Percentiles rank a stretch among this genome's conserved stretches.
Conservation (phyloP, 2,329 filamentous ascomycete species). For the Meredithiella fracta region DNA sequence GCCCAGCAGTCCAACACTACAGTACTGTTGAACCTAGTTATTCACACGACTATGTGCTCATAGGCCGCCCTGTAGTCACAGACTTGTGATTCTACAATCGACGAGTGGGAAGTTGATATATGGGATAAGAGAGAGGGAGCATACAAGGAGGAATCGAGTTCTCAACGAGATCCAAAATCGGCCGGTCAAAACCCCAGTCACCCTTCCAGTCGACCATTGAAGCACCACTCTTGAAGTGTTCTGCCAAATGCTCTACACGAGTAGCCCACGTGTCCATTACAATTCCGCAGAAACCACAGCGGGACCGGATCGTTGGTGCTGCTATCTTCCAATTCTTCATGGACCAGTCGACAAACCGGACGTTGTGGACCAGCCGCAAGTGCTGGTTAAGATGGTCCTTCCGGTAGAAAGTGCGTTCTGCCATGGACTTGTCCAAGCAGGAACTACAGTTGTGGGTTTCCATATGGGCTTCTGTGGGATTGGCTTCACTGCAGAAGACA, state of each 20-base stretch:
- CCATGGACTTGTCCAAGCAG: slow-evolving; percentile 47
- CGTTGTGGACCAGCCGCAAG: slow-evolving; percentile 43
- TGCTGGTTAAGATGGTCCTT: slow-evolving; percentile 54
- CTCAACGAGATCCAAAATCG: slow-evolving; percentile 46
- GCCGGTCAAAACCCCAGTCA: slow-evolving; percentile 50
- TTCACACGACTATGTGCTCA: not conserved
- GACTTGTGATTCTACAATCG: not conserved
- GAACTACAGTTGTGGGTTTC: slow-evolving; percentile 43
- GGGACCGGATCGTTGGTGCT: slow-evolving; percentile 43
- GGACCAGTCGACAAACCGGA: slow-evolving; percentile 46
- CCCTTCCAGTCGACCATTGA: slow-evolving; percentile 55
- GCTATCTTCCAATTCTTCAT: slow-evolving; percentile 48
- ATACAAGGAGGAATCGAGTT: slow-evolving; percentile 51
- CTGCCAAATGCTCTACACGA: slow-evolving; percentile 46
- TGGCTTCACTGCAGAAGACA: slow-evolving; percentile 41
- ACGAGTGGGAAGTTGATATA: slow-evolving; percentile 16
- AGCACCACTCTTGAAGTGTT: slow-evolving; percentile 49
- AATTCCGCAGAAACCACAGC: slow-evolving; percentile 49
- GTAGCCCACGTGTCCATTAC: slow-evolving; percentile 45
- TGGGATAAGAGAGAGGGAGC: slow-evolving; percentile 24
- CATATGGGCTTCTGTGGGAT: slow-evolving; percentile 38
- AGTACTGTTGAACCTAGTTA: not conserved
- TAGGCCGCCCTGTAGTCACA: not conserved
- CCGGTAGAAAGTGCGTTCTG: slow-evolving; percentile 48
- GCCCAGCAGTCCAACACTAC: not conserved